phyloP scores from a whole-genome alignment of 306 rosid species.

The Rosa lucieae region DNA sequence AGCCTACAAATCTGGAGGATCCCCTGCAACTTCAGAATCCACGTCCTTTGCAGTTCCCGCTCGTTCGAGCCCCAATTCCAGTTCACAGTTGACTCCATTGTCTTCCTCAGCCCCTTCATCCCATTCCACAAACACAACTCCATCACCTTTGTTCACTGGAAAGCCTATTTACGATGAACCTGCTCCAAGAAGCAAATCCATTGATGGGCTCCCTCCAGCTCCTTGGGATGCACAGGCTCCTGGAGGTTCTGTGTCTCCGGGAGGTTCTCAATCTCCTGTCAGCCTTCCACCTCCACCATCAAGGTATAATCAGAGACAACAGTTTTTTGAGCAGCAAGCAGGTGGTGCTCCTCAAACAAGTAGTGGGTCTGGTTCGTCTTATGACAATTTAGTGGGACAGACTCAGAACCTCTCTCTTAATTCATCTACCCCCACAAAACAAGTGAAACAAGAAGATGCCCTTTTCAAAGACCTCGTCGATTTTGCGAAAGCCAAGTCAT shows the following conservation, averaged over 20 bases:
- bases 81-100: conserved; percentile 33
- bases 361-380: conserved; percentile 58
- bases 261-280: conserved; percentile 35
- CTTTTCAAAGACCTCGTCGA: conserved; percentile 85
- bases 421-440: conserved; percentile 54
- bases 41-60: conserved; percentile 40
- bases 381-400: conserved; percentile 69
- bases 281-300: conserved; percentile 82
- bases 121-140: conserved; percentile 32
- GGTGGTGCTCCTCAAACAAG: conserved; percentile 41
- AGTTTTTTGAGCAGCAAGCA: conserved; percentile 59
- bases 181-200: conserved; percentile 48
- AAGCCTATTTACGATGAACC: conserved; percentile 72
- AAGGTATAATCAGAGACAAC: conserved; percentile 71
- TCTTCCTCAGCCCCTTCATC: conserved; percentile 48
- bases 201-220: conserved; percentile 64
- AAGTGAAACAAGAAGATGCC: conserved; percentile 75
- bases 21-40: conserved; percentile 37
- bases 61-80: conserved; percentile 42
- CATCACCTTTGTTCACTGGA: conserved; percentile 39
- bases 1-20: conserved; percentile 60
- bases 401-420: conserved; percentile 74
- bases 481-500: conserved; percentile 79
- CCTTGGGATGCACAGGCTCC: conserved; percentile 62
- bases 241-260: conserved; percentile 11